Evolutionary conservation across 495 filamentous ascomycete genomes (phyloP), one percentile per base, ranked within the genome.

Genomic region (Lepraria neglecta): DNA sequence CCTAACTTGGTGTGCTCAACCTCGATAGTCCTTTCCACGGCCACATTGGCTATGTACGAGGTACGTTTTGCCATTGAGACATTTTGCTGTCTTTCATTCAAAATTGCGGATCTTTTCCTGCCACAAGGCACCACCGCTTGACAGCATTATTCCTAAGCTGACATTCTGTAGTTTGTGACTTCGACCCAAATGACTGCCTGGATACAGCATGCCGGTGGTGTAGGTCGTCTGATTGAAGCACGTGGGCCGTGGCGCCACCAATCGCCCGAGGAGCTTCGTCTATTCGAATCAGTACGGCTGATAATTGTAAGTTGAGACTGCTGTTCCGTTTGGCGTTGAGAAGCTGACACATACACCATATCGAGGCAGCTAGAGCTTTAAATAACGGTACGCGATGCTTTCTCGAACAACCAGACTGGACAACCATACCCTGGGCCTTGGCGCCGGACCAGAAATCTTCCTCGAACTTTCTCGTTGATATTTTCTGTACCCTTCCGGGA

Each of bases 21-120:
- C 21, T 56, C 61, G 1, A 54, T 63, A 5, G 21, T 63, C 10
- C 55, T 50, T 17, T 63, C 61, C 11, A 44, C 54, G 0, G 48
- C 55, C 9, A 30, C 55, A 6, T n/a, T 63, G 38, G 56, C 61
- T 30, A 56, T 56, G 42, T 63, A 63, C 24, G 61, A 63, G 38
- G 28, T 59, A 50, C 12, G 44, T 59, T 14, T 11, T 38, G 27
- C 17, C 7, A 33, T 28, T 35, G 10, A 19, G 1, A 0, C 7
- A 21, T 33, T 12, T 35, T 6, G n/a, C 17, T 38, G 30, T 54
- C 35, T 28, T 17, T 12, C 19, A 9, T 54, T 0, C 9, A 30
- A n/a, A 12, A 35, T 11, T 19, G 30, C 35, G 35, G 35, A 38
- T 38, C 35, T 12, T 38, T 38, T 38, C 6, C 31, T 10, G n/a